These are phyloP conservation scores for Brettanomyces bruxellensis DNA, from an alignment of 805 yeast genomes.

Conservation along the genomic window DNA sequence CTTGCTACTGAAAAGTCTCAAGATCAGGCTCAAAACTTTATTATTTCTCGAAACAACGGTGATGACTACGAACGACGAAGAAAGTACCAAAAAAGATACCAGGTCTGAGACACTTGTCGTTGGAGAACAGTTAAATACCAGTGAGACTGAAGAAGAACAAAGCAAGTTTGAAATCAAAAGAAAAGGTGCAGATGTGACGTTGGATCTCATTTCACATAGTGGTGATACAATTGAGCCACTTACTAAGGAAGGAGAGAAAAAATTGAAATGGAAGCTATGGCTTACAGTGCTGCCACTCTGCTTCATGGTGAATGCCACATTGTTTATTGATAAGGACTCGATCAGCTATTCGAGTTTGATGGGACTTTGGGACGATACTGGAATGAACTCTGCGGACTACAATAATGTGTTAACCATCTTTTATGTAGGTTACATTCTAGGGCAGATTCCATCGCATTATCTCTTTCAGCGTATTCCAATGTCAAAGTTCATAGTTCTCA, in stretches of 20 bases:
- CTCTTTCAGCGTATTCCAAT: constrained; percentile 30
- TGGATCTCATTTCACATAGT: constrained; percentile 4
- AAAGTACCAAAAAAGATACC: not conserved
- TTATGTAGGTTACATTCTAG: constrained; percentile 37
- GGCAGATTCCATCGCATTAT: constrained; percentile 35
- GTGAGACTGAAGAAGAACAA: not conserved
- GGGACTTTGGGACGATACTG: constrained; percentile 37
- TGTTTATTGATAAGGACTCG: constrained; percentile 45
- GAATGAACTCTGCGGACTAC: constrained; percentile 32
- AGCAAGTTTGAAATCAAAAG: not conserved
- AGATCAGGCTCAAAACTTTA: not conserved
- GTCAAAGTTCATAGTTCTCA: constrained; percentile 21
- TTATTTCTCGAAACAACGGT: not conserved
- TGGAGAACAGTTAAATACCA: no score
- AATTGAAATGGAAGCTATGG: constrained; percentile 30
- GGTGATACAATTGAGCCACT: constrained; percentile 25
- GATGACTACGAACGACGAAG: not conserved
- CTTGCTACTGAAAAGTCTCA: no score
- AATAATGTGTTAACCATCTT: constrained; percentile 38
- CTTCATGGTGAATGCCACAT: constrained; percentile 30
- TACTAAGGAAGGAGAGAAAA: constrained; percentile 34
- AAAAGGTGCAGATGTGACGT: constrained; percentile 10
- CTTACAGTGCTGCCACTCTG: constrained; percentile 25
- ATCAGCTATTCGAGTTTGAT: constrained; percentile 39
- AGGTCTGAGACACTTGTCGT: no score